A percentile compares a stretch with the other conserved stretches of the same genome.
These are phyloP conservation scores for Blastobotrys chiropterorum DNA, from an alignment of 805 yeast genomes.

Conservation along the genomic window DNA sequence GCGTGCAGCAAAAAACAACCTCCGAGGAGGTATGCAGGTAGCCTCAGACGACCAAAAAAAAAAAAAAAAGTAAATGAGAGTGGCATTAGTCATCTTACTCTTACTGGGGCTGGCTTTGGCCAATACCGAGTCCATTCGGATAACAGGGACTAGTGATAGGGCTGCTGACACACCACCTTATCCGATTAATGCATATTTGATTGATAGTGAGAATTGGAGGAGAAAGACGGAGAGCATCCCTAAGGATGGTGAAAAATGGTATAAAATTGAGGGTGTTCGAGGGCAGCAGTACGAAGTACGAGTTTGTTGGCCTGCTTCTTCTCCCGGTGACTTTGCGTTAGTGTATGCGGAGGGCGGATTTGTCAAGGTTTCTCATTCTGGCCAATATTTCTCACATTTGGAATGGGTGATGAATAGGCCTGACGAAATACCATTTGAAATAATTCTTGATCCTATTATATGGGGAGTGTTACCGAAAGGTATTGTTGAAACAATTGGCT, in stretches of 20 bases:
- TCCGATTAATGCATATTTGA: neutral
- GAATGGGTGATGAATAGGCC: conserved; percentile 13
- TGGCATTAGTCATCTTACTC: neutral
- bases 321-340: conserved; percentile 25
- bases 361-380: conserved; percentile 9
- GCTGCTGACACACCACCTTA: neutral
- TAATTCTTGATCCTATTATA: conserved; percentile 14
- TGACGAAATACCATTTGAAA: conserved; percentile 10
- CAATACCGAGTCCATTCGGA: conserved; percentile 11
- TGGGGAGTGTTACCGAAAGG: conserved; percentile 12
- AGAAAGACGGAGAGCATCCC: neutral
- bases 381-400: conserved; percentile 14
- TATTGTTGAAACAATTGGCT: conserved; percentile 12
- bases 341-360: conserved; percentile 13
- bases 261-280: neutral
- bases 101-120: conserved; percentile 9
- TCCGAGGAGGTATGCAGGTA: too few relatives aligned
- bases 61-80: neutral
- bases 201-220: neutral
- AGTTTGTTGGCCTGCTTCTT: conserved; percentile 32
- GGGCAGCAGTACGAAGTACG: conserved; percentile 23
- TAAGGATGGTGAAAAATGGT: neutral
- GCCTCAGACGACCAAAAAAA: too few relatives aligned
- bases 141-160: neutral
- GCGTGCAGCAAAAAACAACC: too few relatives aligned